Conservation (phyloP, 345 rosid genomes). For the Orychophragmus violaceus region DNA sequence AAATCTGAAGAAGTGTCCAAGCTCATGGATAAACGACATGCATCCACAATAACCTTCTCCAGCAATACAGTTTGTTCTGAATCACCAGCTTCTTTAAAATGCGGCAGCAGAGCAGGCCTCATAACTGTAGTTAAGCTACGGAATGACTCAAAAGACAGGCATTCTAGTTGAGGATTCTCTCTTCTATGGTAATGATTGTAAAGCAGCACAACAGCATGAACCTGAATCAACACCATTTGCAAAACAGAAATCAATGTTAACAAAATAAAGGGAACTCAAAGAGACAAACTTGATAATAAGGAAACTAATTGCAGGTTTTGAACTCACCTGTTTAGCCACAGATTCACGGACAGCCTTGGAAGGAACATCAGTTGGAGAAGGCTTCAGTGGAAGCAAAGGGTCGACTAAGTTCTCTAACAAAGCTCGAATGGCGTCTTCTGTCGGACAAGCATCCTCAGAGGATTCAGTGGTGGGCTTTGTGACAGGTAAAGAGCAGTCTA, state of each 20-base stretch:
- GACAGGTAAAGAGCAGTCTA: background rate
- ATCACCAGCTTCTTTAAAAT: constrained; percentile 38
- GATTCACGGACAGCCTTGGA: constrained; percentile 37
- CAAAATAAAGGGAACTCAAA: background rate
- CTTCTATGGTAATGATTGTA: constrained; percentile 70
- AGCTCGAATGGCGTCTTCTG: constrained; percentile 59
- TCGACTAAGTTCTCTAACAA: constrained; percentile 60
- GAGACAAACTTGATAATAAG: background rate
- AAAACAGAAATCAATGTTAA: too few relatives aligned
- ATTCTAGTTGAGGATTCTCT: constrained; percentile 44
- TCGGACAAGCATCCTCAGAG: constrained; percentile 53
- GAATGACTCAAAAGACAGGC: constrained; percentile 49
- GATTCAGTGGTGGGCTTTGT: constrained; percentile 13
- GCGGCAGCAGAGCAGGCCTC: constrained; percentile 45
- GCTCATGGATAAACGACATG: constrained; percentile 53
- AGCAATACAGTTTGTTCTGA: constrained; percentile 43
- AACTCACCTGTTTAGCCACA: constrained; percentile 67
- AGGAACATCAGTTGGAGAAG: constrained; percentile 33
- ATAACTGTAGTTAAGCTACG: constrained; percentile 51
- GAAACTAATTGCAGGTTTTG: too few relatives aligned
- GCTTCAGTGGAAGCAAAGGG: constrained; percentile 51
- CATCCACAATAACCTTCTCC: constrained; percentile 58
- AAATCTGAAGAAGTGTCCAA: constrained; percentile 42
- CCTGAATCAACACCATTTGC: constrained; percentile 44
- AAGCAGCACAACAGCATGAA: constrained; percentile 63